A percentile compares a stretch with the other conserved stretches of the same genome.
These are phyloP conservation scores for Fragilaria crotonensis DNA, from an alignment of 108 stramenopile genomes.

Conservation along the genomic window DNA sequence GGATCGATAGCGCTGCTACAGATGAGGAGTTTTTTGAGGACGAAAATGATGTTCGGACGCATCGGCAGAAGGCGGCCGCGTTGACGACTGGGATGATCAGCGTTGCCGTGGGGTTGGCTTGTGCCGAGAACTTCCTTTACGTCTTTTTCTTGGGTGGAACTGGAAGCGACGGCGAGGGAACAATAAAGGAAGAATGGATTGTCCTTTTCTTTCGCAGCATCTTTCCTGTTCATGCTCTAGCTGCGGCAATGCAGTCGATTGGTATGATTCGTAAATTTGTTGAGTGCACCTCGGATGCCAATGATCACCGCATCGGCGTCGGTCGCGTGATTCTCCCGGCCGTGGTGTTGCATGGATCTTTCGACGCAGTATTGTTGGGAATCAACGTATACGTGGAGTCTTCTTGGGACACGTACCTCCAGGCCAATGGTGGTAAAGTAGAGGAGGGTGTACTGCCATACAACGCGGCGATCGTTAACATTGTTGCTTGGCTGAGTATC, in stretches of 20 bases:
- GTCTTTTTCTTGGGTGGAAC: constrained; percentile 82
- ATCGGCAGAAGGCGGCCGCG: constrained; percentile 78
- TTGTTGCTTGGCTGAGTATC: constrained; percentile 57
- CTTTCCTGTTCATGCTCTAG: constrained; percentile 80
- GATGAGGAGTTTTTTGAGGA: constrained; percentile 46
- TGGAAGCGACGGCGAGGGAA: constrained; percentile 15
- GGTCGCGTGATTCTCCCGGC: constrained; percentile 76
- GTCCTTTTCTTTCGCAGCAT: constrained; percentile 72
- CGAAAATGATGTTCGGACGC: constrained; percentile 59
- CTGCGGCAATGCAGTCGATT: constrained; percentile 84
- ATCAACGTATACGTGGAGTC: constrained; percentile 73
- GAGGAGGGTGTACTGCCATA: constrained; percentile 45
- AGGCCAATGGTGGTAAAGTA: constrained; percentile 49
- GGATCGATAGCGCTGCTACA: constrained; percentile 7
- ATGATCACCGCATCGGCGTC: constrained; percentile 71
- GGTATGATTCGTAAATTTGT: constrained; percentile 80
- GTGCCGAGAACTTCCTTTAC: constrained; percentile 83
- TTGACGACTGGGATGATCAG: constrained; percentile 87
- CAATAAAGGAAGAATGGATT: constrained; percentile 52
- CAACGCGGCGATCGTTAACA: constrained; percentile 54
- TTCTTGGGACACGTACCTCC: constrained; percentile 49
- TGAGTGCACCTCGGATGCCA: constrained; percentile 34
- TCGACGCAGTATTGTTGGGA: constrained; percentile 72
- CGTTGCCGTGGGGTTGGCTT: constrained; percentile 80
- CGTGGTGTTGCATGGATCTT: constrained; percentile 74